Evolutionary conservation across 805 yeast species (phyloP).

Genomic region (Yamadazyma phyllophila): DNA sequence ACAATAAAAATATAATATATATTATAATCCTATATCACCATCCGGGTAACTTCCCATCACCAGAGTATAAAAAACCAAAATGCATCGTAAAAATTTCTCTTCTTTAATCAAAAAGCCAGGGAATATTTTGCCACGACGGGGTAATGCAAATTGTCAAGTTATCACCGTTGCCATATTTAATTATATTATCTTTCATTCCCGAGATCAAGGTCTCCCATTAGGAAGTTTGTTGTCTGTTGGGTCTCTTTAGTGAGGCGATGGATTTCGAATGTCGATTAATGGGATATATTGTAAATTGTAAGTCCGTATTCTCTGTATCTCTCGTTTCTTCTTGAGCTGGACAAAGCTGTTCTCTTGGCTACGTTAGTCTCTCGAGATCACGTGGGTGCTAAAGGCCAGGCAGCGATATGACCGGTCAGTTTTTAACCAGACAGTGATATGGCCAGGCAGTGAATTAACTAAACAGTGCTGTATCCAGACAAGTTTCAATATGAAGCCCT

Average conservation of each 20-base stretch:
- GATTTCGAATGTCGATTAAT: conserved; percentile 59
- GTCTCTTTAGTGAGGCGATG: conserved; percentile 53
- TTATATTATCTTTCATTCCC: conserved; percentile 42
- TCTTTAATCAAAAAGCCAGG: conserved; percentile 60
- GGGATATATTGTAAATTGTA: conserved; percentile 31
- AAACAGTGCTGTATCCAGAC: no score
- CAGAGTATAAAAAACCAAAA: conserved; percentile 7
- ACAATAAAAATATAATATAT: background rate
- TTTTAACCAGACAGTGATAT: no score
- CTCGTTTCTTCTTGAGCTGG: no score
- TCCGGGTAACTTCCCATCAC: conserved; percentile 7
- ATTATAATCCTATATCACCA: background rate
- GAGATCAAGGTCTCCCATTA: conserved; percentile 51
- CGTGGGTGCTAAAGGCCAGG: no score
- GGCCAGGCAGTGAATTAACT: no score
- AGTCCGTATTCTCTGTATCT: no score
- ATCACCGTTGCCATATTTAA: conserved; percentile 59
- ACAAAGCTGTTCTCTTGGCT: no score
- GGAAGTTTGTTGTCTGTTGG: conserved; percentile 59
- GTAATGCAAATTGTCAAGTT: conserved; percentile 58
- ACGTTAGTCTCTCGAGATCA: no score
- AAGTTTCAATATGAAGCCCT: no score
- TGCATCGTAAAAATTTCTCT: conserved; percentile 7
- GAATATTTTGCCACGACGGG: conserved; percentile 69
- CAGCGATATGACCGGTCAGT: no score